Evolutionary conservation across 805 yeast species (phyloP).

Genomic region (Cephaloascus albidus): DNA sequence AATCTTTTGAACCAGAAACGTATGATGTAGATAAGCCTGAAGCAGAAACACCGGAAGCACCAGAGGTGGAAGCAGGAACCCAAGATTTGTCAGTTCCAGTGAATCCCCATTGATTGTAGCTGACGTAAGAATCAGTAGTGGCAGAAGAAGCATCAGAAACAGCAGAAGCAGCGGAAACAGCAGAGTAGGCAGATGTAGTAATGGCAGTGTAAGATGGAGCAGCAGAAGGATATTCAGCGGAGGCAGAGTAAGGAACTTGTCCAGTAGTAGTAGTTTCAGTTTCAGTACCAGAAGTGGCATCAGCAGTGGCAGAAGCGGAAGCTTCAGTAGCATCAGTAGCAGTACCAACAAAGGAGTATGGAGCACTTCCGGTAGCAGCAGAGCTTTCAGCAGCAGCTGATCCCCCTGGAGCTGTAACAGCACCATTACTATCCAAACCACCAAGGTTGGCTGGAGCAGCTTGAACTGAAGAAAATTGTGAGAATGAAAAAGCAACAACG

Average conservation of each 20-base stretch:
- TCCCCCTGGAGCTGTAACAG: conserved; percentile 2
- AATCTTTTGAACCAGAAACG: conserved; percentile 5
- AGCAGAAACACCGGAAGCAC: conserved; percentile 9
- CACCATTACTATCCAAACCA: conserved; percentile 2
- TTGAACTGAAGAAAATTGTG: conserved; percentile 1
- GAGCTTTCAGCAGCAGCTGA: conserved; percentile 2
- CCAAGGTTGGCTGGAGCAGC: conserved; percentile 3
- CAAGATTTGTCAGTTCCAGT: conserved; percentile 5
- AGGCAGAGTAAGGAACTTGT: too few relatives aligned
- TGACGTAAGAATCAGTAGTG: conserved; percentile 1
- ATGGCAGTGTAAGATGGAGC: conserved; percentile 2
- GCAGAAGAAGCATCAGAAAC: conserved; percentile 2
- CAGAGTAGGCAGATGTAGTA: conserved; percentile 1
- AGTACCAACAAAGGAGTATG: neutral
- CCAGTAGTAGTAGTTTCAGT: neutral
- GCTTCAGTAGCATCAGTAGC: neutral
- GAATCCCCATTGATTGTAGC: conserved; percentile 8
- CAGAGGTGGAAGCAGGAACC: conserved; percentile 7
- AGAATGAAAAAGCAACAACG: conserved; percentile 2
- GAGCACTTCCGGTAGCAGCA: conserved; percentile 2
- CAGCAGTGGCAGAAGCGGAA: conserved; percentile 1
- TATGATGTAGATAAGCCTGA: conserved; percentile 8
- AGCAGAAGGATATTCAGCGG: conserved; percentile 1
- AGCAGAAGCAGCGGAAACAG: conserved; percentile 1
- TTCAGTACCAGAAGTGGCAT: conserved; percentile 1